Evolutionary conservation across 2,329 filamentous ascomycete species (phyloP).

Genomic region (Tolypocladium inflatum): DNA sequence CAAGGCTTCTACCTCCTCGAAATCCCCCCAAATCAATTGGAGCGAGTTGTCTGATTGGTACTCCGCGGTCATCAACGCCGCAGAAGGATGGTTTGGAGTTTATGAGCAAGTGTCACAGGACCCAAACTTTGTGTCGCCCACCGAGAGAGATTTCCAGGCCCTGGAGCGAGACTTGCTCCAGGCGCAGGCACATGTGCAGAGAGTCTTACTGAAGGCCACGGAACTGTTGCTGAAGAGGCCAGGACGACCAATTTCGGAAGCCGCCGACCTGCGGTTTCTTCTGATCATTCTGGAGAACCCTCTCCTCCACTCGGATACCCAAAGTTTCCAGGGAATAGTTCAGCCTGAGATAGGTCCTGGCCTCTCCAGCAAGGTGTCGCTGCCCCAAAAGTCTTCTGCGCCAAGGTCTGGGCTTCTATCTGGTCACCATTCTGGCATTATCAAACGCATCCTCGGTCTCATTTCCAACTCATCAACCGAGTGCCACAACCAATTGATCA

Average conservation of each 20-base stretch:
- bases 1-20: conserved; percentile 11
- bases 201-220: conserved; percentile 64
- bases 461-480: conserved; percentile 65
- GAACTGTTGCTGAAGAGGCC: conserved; percentile 76
- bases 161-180: conserved; percentile 38
- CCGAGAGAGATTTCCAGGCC: conserved; percentile 27
- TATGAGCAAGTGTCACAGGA: conserved; percentile 40
- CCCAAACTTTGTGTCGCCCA: conserved; percentile 17
- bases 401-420: conserved; percentile 34
- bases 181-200: conserved; percentile 60
- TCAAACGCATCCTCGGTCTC: conserved; percentile 76
- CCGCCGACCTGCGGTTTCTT: conserved; percentile 67
- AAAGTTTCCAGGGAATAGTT: conserved; percentile 30
- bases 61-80: conserved; percentile 56
- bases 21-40: conserved; percentile 68
- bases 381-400: conserved; percentile 6
- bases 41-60: conserved; percentile 65
- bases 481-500: conserved; percentile 67
- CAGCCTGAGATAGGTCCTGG: conserved; percentile 16
- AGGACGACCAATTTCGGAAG: conserved; percentile 55
- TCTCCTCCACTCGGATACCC: conserved; percentile 45
- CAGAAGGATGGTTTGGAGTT: conserved; percentile 52
- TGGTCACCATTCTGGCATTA: conserved; percentile 69
- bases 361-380: conserved; percentile 6
- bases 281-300: conserved; percentile 74